A percentile compares a stretch with the other conserved stretches of the same genome.
Conservation (phyloP, 2,329 filamentous ascomycete genomes). For the Pseudogymnoascus sp. region DNA sequence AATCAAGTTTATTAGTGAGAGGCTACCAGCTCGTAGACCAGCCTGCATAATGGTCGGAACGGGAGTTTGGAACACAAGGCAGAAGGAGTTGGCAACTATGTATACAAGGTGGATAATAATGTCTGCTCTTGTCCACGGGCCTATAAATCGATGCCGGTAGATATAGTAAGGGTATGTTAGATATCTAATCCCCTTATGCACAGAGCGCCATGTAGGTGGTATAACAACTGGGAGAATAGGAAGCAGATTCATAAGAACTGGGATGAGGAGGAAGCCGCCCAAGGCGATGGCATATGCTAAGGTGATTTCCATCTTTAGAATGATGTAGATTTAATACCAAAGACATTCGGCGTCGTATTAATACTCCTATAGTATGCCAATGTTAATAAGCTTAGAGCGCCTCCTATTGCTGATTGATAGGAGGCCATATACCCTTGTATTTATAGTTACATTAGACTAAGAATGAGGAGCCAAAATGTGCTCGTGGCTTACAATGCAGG, state of each 20-base stretch:
- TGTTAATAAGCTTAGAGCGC: not conserved
- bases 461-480: not conserved
- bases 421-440: not conserved
- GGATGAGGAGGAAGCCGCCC: conserved; percentile 12
- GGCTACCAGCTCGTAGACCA: conserved; percentile 13
- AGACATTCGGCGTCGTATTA: no score
- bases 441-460: not conserved
- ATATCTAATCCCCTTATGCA: conserved; percentile 11
- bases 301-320: conserved; percentile 14
- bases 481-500: not conserved
- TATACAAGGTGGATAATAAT: conserved; percentile 14
- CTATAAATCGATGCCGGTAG: conserved; percentile 12
- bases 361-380: no score
- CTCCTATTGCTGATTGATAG: not conserved
- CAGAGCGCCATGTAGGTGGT: conserved; percentile 7
- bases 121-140: conserved; percentile 14
- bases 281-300: conserved; percentile 16
- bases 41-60: conserved; percentile 12
- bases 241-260: conserved; percentile 12
- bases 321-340: not conserved
- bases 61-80: conserved; percentile 11
- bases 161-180: conserved; percentile 15
- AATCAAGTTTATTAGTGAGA: conserved; percentile 18
- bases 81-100: conserved; percentile 14
- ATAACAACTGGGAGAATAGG: conserved; percentile 9